phyloP scores from a whole-genome alignment of 2,329 filamentous ascomycete species.

The Aspergillus sp. region DNA sequence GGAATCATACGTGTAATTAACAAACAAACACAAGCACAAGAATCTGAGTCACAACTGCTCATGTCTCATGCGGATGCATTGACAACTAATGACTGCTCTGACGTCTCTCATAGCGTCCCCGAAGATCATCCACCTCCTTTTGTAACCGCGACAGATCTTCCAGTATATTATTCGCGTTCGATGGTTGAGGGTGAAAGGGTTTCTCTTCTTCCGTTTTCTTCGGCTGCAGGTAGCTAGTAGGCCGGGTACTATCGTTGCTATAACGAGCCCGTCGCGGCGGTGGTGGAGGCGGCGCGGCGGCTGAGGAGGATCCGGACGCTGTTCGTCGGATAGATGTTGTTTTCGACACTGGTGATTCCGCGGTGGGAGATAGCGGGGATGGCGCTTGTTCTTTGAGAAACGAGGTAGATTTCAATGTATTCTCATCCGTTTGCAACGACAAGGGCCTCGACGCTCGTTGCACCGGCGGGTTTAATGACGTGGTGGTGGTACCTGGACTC shows the following conservation, averaged over 20 bases:
- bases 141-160: constrained; percentile 66
- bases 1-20: too few species aligned
- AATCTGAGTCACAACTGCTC: too few species aligned
- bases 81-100: constrained; percentile 18
- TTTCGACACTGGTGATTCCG: constrained; percentile 4
- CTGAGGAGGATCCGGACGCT: constrained; percentile 5
- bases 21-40: too few species aligned
- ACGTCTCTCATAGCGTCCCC: constrained; percentile 30
- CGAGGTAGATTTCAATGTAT: constrained; percentile 3
- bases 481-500: constrained; percentile 26
- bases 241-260: constrained; percentile 24
- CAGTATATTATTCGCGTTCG: constrained; percentile 54
- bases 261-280: constrained; percentile 43
- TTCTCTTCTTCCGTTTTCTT: constrained; percentile 17
- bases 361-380: not conserved
- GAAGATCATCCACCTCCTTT: constrained; percentile 62
- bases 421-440: constrained; percentile 9
- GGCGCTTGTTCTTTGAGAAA: not conserved
- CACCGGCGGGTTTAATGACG: constrained; percentile 14
- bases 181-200: constrained; percentile 28
- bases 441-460: constrained; percentile 5
- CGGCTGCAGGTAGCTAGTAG: constrained; percentile 7
- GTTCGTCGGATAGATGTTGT: constrained; percentile 5
- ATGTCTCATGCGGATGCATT: not conserved
- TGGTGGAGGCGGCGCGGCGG: constrained; percentile 21